phyloP scores from a whole-genome alignment of 768 basidiomycete genomes.

The Neoboletus magnificus region DNA sequence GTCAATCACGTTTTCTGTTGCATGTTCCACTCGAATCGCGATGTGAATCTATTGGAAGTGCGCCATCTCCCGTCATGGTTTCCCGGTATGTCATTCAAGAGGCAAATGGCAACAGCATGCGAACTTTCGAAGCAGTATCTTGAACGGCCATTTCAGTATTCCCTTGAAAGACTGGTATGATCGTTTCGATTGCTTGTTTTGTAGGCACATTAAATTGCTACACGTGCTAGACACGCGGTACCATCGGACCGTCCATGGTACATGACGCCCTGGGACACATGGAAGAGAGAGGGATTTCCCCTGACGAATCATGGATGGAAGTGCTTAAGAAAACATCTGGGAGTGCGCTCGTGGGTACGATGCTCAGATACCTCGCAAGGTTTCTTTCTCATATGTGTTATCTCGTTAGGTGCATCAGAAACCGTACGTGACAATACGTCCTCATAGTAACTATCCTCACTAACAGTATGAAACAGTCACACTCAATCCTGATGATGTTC shows the following conservation, averaged over 20 bases:
- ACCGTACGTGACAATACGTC: background rate
- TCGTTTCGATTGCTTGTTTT: no score
- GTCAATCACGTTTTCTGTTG: background rate
- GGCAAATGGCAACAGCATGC: background rate
- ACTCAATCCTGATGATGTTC: constrained; percentile 1
- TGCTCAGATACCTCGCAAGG: background rate
- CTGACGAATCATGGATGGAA: constrained; percentile 2
- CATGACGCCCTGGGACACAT: constrained; percentile 1
- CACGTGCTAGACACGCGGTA: background rate
- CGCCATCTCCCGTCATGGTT: constrained; percentile 10
- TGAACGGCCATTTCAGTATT: background rate
- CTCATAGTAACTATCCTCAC: background rate
- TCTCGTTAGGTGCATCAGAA: background rate
- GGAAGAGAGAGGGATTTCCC: background rate
- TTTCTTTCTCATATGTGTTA: background rate
- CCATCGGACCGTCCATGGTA: constrained; percentile 1
- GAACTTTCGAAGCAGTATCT: background rate
- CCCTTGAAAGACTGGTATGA: constrained; percentile 4
- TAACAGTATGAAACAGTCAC: background rate
- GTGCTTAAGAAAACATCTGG: constrained; percentile 6
- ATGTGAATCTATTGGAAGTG: background rate
- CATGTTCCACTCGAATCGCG: background rate
- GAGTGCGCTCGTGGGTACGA: constrained; percentile 9
- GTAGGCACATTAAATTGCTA: background rate
- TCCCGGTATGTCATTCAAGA: constrained; percentile 15